Percentiles rank a stretch among this genome's conserved stretches.
These are phyloP conservation scores for Cryphonectria carpinicola DNA, from an alignment of 2,329 filamentous ascomycete genomes.

Conservation along the genomic window DNA sequence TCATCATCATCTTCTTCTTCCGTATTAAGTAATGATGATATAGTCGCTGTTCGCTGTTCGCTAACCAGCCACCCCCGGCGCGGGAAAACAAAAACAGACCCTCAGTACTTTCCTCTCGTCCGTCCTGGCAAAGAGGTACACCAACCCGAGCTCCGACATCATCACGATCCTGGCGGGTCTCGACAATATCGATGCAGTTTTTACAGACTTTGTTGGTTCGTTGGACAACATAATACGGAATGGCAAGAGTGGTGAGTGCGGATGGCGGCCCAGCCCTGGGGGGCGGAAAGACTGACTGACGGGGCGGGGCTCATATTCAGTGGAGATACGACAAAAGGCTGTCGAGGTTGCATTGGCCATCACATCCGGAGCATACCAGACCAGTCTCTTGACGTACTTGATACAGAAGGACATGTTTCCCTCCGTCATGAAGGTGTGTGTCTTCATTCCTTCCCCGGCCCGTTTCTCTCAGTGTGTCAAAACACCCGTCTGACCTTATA, in stretches of 20 bases:
- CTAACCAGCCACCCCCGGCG: slow-evolving; percentile 36
- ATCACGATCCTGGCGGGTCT: slow-evolving; percentile 88
- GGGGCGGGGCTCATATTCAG: slow-evolving; percentile 45
- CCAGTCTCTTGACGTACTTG: slow-evolving; percentile 90
- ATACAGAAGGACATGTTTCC: slow-evolving; percentile 94
- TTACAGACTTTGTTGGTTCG: slow-evolving; percentile 84
- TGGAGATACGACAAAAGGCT: slow-evolving; percentile 76
- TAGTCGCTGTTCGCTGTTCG: not conserved
- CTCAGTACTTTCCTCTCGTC: slow-evolving; percentile 84
- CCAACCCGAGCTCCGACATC: slow-evolving; percentile 92
- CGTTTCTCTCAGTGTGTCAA: not conserved
- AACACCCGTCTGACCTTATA: slow-evolving; percentile 15
- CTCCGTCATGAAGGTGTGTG: slow-evolving; percentile 83
- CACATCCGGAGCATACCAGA: slow-evolving; percentile 93
- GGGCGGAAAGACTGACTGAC: slow-evolving; percentile 27
- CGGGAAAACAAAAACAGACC: slow-evolving; percentile 62
- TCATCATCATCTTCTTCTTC: not conserved
- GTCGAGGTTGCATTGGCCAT: slow-evolving; percentile 81
- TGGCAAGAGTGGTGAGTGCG: slow-evolving; percentile 67
- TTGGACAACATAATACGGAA: slow-evolving; percentile 83
- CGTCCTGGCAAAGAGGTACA: slow-evolving; percentile 86
- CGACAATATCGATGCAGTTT: slow-evolving; percentile 82
- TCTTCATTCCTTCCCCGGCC: not conserved
- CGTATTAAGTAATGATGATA: slow-evolving; percentile 29
- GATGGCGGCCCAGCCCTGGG: slow-evolving; percentile 29